Conservation (phyloP, 768 basidiomycete genomes). For the Boletus sp. region DNA sequence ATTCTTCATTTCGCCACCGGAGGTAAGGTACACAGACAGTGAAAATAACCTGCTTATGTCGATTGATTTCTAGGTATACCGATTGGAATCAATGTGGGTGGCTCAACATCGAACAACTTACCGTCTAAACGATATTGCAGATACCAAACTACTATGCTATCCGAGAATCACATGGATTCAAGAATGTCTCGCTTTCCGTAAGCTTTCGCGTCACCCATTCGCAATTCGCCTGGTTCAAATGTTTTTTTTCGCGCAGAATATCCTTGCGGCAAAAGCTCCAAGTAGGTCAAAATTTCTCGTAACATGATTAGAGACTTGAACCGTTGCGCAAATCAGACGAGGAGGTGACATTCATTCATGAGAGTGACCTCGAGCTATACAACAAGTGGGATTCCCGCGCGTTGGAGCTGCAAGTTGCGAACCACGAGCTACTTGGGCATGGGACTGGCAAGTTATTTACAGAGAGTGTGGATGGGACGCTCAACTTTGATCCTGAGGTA, state of each 20-base stretch:
- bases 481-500: constrained; percentile 76
- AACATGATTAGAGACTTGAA: neutral
- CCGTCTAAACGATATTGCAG: constrained; percentile 31
- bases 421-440: constrained; percentile 85
- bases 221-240: neutral
- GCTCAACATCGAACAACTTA: neutral
- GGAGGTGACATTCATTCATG: constrained; percentile 77
- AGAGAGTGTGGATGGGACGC: constrained; percentile 68
- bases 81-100: constrained; percentile 73
- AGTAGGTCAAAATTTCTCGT: constrained; percentile 39
- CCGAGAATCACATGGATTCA: constrained; percentile 78
- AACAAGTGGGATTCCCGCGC: constrained; percentile 74
- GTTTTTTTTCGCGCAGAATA: constrained; percentile 48
- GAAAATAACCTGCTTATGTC: neutral
- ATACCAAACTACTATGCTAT: constrained; percentile 87
- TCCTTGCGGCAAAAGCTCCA: constrained; percentile 83
- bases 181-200: constrained; percentile 83
- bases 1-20: constrained; percentile 81
- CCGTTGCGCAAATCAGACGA: constrained; percentile 47
- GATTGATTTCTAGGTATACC: constrained; percentile 58
- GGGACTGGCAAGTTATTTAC: constrained; percentile 82
- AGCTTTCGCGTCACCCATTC: constrained; percentile 21
- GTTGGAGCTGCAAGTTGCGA: constrained; percentile 88
- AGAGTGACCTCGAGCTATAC: constrained; percentile 71
- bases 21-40: constrained; percentile 40